Percentiles rank a stretch among this genome's conserved stretches.
Conservation (phyloP, 1,139 yeast species). For the Nakaseomyces bracarensis region DNA sequence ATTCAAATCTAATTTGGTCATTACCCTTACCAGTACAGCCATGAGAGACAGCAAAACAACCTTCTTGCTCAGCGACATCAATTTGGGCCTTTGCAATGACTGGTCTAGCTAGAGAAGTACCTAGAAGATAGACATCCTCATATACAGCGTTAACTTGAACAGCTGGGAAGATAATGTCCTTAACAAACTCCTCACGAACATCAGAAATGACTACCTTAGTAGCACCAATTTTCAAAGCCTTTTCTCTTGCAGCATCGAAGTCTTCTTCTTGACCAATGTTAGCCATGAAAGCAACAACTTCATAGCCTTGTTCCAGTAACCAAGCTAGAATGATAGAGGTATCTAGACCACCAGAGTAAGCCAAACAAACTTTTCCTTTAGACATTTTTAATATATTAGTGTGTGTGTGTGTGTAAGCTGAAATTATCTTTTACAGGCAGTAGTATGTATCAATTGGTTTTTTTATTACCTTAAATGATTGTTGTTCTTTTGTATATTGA, state of each 20-base stretch:
- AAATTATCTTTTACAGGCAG: too few species aligned
- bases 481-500: neutral
- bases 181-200: slow-evolving; percentile 90
- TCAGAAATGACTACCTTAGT: slow-evolving; percentile 89
- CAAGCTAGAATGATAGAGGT: slow-evolving; percentile 96
- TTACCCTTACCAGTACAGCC: slow-evolving; percentile 99
- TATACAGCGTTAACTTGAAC: slow-evolving; percentile 95
- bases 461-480: neutral
- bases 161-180: slow-evolving; percentile 87
- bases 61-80: slow-evolving; percentile 91
- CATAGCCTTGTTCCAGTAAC: slow-evolving; percentile 96
- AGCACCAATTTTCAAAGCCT: slow-evolving; percentile 95
- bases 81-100: slow-evolving; percentile 98
- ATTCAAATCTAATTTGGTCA: slow-evolving; percentile 96
- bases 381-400: slow-evolving; percentile 44
- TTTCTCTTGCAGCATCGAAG: slow-evolving; percentile 92
- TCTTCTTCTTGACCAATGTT: slow-evolving; percentile 99
- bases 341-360: slow-evolving; percentile 98
- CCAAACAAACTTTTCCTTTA: slow-evolving; percentile 97
- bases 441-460: slow-evolving; percentile 1
- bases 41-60: slow-evolving; percentile 96
- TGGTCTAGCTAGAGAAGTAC: slow-evolving; percentile 97
- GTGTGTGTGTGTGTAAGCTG: too few species aligned
- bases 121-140: slow-evolving; percentile 91
- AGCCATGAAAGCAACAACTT: slow-evolving; percentile 95